Evolutionary conservation across 805 yeast genomes (phyloP).

Genomic region (Yamadazyma olivae): DNA sequence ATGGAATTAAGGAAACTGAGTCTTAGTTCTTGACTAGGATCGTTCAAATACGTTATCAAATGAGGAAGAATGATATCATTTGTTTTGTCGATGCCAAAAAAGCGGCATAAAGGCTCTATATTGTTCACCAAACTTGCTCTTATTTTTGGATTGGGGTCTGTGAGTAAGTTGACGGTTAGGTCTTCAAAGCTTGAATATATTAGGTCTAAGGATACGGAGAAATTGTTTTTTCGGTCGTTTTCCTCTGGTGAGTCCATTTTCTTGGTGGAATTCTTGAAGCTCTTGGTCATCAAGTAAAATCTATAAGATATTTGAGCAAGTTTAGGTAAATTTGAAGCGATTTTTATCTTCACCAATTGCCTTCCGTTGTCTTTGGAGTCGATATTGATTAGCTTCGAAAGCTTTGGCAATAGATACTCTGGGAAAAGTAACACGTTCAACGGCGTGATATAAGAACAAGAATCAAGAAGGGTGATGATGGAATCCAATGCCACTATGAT

Average conservation of each 20-base stretch:
- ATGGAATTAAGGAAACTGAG: conserved; percentile 70
- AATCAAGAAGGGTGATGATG: conserved; percentile 61
- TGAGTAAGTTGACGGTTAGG: conserved; percentile 60
- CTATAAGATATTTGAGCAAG: conserved; percentile 63
- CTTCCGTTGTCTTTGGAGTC: conserved; percentile 14
- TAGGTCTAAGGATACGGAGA: conserved; percentile 34
- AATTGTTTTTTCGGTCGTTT: conserved; percentile 6
- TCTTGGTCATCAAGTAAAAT: conserved; percentile 60
- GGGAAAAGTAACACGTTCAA: conserved; percentile 75
- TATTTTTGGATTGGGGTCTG: conserved; percentile 66
- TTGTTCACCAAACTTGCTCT: conserved; percentile 66
- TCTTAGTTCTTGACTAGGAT: conserved; percentile 63
- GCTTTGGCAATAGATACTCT: conserved; percentile 76
- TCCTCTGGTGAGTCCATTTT: not conserved
- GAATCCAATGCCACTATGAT: conserved; percentile 63
- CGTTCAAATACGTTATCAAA: conserved; percentile 86
- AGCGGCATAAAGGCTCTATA: conserved; percentile 74
- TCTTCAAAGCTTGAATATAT: conserved; percentile 59
- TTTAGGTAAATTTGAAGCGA: conserved; percentile 72
- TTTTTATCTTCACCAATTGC: conserved; percentile 52
- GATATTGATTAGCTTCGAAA: conserved; percentile 21
- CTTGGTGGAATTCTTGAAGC: conserved; percentile 31
- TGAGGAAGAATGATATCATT: conserved; percentile 89
- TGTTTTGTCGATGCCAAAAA: conserved; percentile 83
- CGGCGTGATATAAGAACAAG: conserved; percentile 66